Evolutionary conservation across 2,329 filamentous ascomycete species (phyloP).

Genomic region (Venturia effusa): DNA sequence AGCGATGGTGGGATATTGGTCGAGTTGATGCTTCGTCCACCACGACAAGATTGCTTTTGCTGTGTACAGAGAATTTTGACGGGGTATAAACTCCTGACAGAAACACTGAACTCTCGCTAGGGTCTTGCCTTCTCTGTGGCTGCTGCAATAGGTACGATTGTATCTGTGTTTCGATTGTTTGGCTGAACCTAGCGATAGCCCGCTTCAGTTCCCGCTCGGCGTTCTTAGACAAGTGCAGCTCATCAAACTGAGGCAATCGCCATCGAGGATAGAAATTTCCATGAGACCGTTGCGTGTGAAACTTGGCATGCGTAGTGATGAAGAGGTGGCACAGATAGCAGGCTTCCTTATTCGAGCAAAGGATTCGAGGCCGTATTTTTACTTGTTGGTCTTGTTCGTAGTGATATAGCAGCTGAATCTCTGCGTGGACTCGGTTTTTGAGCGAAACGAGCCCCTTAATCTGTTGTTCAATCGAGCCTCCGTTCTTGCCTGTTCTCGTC

Average conservation of each 20-base stretch:
- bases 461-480: too few species aligned
- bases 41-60: too few species aligned
- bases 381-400: background rate
- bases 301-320: background rate
- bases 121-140: background rate
- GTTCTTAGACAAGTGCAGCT: background rate
- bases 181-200: background rate
- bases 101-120: slow-evolving; percentile 1
- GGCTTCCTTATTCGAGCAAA: background rate
- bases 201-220: background rate
- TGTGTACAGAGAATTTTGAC: background rate
- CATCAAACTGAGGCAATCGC: background rate
- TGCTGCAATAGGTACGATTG: background rate
- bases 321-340: slow-evolving; percentile 3
- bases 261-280: slow-evolving; percentile 1
- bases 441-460: too few species aligned
- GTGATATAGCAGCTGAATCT: background rate
- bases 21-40: too few species aligned
- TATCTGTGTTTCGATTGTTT: background rate
- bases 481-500: too few species aligned
- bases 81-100: background rate
- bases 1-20: too few species aligned
- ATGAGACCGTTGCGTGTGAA: slow-evolving; percentile 1
- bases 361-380: background rate
- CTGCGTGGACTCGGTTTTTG: background rate